phyloP scores from a whole-genome alignment of 305 asterid species.

The Fraxinus platypoda region DNA sequence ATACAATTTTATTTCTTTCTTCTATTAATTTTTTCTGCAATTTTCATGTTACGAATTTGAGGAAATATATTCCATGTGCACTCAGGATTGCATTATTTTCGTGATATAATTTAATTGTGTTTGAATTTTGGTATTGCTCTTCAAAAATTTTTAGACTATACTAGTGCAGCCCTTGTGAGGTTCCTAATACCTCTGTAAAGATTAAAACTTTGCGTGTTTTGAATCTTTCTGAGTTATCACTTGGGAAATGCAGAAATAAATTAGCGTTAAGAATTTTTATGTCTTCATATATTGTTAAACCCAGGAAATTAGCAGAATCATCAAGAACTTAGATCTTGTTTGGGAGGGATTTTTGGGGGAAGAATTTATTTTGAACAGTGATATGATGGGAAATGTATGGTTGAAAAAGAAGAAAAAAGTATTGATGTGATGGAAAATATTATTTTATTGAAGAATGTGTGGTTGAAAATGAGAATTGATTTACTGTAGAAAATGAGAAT shows the following conservation, averaged over 20 bases:
- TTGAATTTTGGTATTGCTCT: slow-evolving; percentile 12
- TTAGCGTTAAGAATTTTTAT: not conserved
- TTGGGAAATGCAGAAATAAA: slow-evolving; percentile 7
- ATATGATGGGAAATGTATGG: no score
- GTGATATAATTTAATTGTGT: slow-evolving; percentile 15
- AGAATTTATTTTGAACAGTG: no score
- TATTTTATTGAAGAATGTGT: no score
- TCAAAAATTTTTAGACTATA: not conserved
- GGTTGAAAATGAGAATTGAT: no score
- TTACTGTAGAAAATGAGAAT: no score
- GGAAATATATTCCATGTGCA: not conserved
- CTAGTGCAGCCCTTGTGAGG: not conserved
- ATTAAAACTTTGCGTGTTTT: not conserved
- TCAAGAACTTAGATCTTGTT: no score
- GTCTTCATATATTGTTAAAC: not conserved
- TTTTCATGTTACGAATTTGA: not conserved
- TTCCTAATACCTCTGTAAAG: slow-evolving; percentile 12
- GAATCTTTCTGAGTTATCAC: slow-evolving; percentile 8
- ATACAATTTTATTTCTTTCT: not conserved
- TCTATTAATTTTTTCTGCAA: slow-evolving; percentile 7
- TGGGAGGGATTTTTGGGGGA: no score
- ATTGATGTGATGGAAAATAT: no score
- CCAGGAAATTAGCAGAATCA: not conserved
- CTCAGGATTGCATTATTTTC: not conserved
- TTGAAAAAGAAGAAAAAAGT: no score